Evolutionary conservation across 352 stramenopile genomes (phyloP).

Genomic region (Phytophthora cajani): DNA sequence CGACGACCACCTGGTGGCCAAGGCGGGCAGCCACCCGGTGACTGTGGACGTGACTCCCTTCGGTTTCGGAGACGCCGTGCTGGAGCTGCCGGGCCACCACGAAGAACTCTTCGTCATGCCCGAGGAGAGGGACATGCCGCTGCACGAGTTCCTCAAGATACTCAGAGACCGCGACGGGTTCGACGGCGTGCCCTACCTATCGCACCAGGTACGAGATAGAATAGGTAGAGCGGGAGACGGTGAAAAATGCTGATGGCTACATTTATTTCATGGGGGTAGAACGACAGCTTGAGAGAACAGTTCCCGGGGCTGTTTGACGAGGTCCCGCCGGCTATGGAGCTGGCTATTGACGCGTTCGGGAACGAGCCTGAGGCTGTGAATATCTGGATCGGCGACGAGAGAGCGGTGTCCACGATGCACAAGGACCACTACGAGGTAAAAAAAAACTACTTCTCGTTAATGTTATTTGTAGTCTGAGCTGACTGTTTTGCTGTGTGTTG

Average conservation of each 20-base stretch:
- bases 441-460: neutral
- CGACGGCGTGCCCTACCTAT: conserved; percentile 85
- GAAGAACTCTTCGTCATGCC: conserved; percentile 77
- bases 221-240: neutral
- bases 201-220: conserved; percentile 63
- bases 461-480: neutral
- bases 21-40: conserved; percentile 49
- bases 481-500: neutral
- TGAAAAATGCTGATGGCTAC: neutral
- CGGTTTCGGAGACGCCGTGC: conserved; percentile 71
- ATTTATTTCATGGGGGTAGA: conserved; percentile 31
- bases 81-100: conserved; percentile 40
- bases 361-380: conserved; percentile 93
- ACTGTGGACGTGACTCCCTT: conserved; percentile 86
- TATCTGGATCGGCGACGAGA: conserved; percentile 98
- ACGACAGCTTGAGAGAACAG: conserved; percentile 79
- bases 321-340: conserved; percentile 61
- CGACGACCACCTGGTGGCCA: conserved; percentile 62
- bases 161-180: conserved; percentile 58
- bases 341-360: conserved; percentile 75
- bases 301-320: conserved; percentile 72
- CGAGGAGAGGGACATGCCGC: conserved; percentile 78
- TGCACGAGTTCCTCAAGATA: conserved; percentile 59
- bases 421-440: conserved; percentile 97
- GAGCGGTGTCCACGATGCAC: conserved; percentile 95